phyloP scores from a whole-genome alignment of 192 early-diverging fungal species.

The Coemansia sp. region DNA sequence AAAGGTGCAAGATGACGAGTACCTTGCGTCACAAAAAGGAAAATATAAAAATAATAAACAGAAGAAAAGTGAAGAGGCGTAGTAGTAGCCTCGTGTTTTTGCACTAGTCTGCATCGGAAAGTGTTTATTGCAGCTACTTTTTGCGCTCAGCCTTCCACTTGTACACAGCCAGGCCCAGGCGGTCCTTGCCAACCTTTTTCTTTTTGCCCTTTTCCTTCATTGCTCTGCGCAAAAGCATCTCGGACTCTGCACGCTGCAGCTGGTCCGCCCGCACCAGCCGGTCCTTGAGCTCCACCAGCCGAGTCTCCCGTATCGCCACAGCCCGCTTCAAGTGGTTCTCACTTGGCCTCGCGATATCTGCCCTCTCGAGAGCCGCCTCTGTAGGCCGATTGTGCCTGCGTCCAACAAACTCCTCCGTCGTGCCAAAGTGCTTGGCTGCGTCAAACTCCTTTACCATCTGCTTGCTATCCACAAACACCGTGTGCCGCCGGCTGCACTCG shows the following conservation, averaged over 20 bases:
- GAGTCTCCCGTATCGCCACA: conserved; percentile 46
- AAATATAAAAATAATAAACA: background rate
- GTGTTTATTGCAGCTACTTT: conserved; percentile 58
- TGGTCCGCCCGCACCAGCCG: conserved; percentile 76
- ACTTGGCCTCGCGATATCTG: conserved; percentile 23
- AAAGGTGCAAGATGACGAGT: background rate
- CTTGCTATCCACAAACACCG: conserved; percentile 75
- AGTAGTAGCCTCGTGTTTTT: too few relatives aligned
- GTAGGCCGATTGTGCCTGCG: conserved; percentile 82
- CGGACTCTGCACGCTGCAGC: conserved; percentile 65
- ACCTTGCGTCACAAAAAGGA: background rate
- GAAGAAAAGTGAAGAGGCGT: too few relatives aligned
- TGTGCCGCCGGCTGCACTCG: conserved; percentile 56
- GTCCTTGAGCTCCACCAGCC: conserved; percentile 65
- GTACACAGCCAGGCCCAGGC: conserved; percentile 77
- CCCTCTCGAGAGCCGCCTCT: conserved; percentile 54
- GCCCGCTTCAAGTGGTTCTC: conserved; percentile 20
- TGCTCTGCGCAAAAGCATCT: conserved; percentile 74
- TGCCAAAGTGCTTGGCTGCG: conserved; percentile 78
- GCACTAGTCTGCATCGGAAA: too few relatives aligned
- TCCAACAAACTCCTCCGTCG: conserved; percentile 70
- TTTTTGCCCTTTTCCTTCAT: conserved; percentile 78
- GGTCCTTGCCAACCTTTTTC: conserved; percentile 79
- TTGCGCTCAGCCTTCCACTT: conserved; percentile 92
- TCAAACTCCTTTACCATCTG: conserved; percentile 70